Percentiles rank a stretch among this genome's conserved stretches.
These are phyloP conservation scores for Halophytophthora polymorphica DNA, from an alignment of 352 stramenopile species.

Conservation along the genomic window DNA sequence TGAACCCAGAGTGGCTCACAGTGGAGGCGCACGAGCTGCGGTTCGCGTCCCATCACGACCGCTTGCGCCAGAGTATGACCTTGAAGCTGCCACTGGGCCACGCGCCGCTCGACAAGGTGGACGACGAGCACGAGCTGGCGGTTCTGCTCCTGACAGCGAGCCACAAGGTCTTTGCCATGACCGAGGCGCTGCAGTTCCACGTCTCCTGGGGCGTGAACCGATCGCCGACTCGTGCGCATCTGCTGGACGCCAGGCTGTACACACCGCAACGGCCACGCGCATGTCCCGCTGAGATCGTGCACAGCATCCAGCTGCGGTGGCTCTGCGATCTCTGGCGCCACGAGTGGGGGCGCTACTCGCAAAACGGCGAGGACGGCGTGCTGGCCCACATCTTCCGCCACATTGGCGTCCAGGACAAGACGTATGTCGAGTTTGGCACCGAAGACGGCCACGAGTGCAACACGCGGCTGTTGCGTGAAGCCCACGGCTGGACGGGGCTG, in stretches of 20 bases:
- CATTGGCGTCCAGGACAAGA: slow-evolving; percentile 29
- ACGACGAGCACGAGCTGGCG: slow-evolving; percentile 27
- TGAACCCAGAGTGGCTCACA: slow-evolving; percentile 21
- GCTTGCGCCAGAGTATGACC: slow-evolving; percentile 22
- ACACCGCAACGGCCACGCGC: slow-evolving; percentile 19
- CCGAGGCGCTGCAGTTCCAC: slow-evolving; percentile 15
- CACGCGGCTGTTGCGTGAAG: slow-evolving; percentile 48
- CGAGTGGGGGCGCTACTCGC: slow-evolving; percentile 61
- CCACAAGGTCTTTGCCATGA: slow-evolving; percentile 37
- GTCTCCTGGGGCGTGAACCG: slow-evolving; percentile 8
- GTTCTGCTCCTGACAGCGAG: slow-evolving; percentile 45
- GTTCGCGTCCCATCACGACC: slow-evolving; percentile 9
- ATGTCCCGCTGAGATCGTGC: slow-evolving; percentile 16
- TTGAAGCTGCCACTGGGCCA: slow-evolving; percentile 38
- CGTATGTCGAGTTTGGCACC: slow-evolving; percentile 70
- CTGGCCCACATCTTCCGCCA: slow-evolving; percentile 54
- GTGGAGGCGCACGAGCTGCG: slow-evolving; percentile 17
- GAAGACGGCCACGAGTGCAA: slow-evolving; percentile 60
- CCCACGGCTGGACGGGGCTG: slow-evolving; percentile 47
- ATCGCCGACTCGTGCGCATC: slow-evolving; percentile 11
- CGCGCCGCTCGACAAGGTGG: slow-evolving; percentile 8
- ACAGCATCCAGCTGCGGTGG: slow-evolving; percentile 21
- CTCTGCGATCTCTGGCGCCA: slow-evolving; percentile 60
- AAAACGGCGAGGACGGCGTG: slow-evolving; percentile 75
- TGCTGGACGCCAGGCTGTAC: slow-evolving; percentile 19